Base-by-base conservation (phyloP, 805 yeast genomes). In the Lipomyces oligophaga region DNA sequence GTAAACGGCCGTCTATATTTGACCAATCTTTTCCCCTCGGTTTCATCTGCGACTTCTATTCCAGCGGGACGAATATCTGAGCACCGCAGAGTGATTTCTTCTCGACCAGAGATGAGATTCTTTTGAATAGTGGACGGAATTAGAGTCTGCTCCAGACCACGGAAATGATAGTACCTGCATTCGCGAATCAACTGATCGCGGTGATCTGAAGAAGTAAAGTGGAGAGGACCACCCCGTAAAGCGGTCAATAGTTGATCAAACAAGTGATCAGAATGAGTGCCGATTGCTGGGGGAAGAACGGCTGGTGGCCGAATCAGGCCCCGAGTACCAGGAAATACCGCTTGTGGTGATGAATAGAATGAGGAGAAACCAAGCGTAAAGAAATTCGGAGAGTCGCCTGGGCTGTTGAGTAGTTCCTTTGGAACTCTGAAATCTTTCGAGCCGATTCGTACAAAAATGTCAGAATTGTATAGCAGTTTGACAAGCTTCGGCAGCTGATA, bases 331-430 rank as follows among this genome's bases (percentile, higher is more conserved):
- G 52, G 45, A 43, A 65, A 65, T 8, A 70, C 55, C 16, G 69
- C 68, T 20, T 74, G 70, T 8, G 79, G 75, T 49, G 79, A 81
- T 2, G 68, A 62, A 48, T 78, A 69, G 18, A 80, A 62, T 1
- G 79, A 68, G 27, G 77, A 75, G 58, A 72, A 74, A 2, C 83
- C 75, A 30, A 86, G 67, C 8, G 83, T 74, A 66, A 88, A 85
- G 63, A 73, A 87, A 64, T 88, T 88, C 8, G 90, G 94, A 37
- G 67, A 62, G 61, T 89, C 87, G 0, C 95, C 96, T 2, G 78
- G 72, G 2, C 70, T 62, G 3, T 64, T 58, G 38, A 89, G 67
- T 10, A 86, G 54, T 13, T 68, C 68, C 48, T 75, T 74, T 1
- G 88, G 75, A 2, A 88, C 67, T 52, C 73, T 75, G 63, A 87